Percentiles rank a stretch among this genome's conserved stretches.
Conservation (phyloP, 225 moss, liverwort and hornwort genomes). For the Marchantia paleacea region DNA sequence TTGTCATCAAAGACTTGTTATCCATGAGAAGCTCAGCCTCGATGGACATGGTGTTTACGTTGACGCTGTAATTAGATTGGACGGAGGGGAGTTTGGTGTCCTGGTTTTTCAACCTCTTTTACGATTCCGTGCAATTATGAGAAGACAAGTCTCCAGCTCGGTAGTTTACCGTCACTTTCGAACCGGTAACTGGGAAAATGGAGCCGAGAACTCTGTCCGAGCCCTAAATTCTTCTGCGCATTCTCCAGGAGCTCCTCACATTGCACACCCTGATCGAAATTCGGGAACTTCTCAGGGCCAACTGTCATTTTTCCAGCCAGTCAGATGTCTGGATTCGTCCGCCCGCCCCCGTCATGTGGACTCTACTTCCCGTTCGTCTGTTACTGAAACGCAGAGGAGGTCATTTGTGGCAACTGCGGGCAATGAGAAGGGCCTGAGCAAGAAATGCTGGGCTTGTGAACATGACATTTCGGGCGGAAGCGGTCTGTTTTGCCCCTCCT, state of each 20-base stretch:
- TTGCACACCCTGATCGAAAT: neutral
- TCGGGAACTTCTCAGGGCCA: neutral
- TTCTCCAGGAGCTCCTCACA: neutral
- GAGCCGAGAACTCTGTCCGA: neutral
- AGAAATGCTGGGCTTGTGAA: conserved; percentile 38
- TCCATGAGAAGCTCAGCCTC: too few relatives aligned
- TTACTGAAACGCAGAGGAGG: neutral
- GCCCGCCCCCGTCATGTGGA: neutral
- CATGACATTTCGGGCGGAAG: conserved; percentile 10
- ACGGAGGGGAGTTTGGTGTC: too few relatives aligned
- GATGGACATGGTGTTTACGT: too few relatives aligned
- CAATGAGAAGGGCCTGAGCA: neutral
- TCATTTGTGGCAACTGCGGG: neutral
- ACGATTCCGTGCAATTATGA: too few relatives aligned
- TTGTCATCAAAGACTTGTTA: too few relatives aligned
- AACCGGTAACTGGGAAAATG: neutral
- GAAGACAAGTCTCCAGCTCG: too few relatives aligned
- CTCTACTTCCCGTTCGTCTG: neutral
- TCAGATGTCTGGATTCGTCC: neutral
- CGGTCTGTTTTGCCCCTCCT: conserved; percentile 36
- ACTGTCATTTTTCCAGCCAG: neutral
- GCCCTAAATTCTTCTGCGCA: neutral
- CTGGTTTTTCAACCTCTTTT: too few relatives aligned
- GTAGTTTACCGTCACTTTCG: too few relatives aligned
- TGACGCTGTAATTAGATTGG: too few relatives aligned